phyloP scores from a whole-genome alignment of 257 asterid genomes.

The Ajuga chamaepitys region DNA sequence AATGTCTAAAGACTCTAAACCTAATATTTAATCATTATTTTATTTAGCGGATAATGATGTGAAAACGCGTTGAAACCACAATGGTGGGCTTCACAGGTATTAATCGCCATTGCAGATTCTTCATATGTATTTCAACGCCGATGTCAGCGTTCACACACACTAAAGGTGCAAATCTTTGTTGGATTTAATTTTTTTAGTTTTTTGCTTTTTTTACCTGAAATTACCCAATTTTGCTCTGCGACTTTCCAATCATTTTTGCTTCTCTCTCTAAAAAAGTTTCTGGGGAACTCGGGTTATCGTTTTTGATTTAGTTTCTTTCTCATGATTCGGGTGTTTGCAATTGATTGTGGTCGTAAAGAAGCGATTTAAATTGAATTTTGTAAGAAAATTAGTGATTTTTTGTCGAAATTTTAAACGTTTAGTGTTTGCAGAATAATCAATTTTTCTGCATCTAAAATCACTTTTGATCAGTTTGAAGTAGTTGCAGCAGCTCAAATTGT shows the following conservation, averaged over 20 bases:
- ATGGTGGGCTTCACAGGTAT: not conserved
- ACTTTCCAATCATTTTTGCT: too few relatives aligned
- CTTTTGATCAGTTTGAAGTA: too few relatives aligned
- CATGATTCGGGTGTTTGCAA: too few relatives aligned
- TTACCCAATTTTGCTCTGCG: not conserved
- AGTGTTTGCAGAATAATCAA: too few relatives aligned
- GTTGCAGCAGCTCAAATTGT: too few relatives aligned
- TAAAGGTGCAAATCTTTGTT: not conserved
- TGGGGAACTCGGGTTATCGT: not conserved
- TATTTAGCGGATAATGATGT: conserved; percentile 3
- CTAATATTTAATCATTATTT: too few relatives aligned
- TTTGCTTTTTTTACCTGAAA: not conserved
- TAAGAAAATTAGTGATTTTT: too few relatives aligned
- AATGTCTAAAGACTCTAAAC: not conserved
- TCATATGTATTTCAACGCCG: not conserved
- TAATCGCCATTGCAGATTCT: not conserved
- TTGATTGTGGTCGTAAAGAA: too few relatives aligned
- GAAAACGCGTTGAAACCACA: conserved; percentile 25
- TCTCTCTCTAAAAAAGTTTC: not conserved
- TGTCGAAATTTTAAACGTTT: too few relatives aligned
- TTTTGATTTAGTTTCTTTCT: not conserved
- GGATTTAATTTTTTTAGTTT: not conserved
- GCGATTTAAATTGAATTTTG: too few relatives aligned
- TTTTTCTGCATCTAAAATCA: too few relatives aligned
- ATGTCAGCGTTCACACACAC: conserved; percentile 25